These are phyloP conservation scores for Xylaria venustula DNA, from an alignment of 495 filamentous ascomycete species.

Conservation along the genomic window DNA sequence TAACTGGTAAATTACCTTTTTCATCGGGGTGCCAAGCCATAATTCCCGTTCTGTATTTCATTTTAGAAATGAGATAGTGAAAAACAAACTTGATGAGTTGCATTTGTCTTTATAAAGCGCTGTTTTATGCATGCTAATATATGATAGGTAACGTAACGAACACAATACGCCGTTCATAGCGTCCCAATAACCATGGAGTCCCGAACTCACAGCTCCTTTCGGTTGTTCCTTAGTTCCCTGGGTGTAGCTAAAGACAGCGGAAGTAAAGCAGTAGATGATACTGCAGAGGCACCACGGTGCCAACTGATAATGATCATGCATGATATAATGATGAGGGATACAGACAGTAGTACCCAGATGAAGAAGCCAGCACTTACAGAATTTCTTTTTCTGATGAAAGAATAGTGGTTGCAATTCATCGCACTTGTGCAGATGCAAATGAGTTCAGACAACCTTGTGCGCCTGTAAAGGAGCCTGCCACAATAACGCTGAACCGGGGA, in stretches of 20 bases:
- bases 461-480: not conserved
- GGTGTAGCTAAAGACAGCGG: too few relatives aligned
- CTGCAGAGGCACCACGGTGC: too few relatives aligned
- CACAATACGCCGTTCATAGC: not conserved
- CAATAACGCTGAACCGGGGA: too few relatives aligned
- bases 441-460: not conserved
- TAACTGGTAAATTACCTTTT: too few relatives aligned
- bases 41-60: too few relatives aligned
- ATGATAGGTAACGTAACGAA: not conserved
- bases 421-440: conserved; percentile 3
- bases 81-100: too few relatives aligned
- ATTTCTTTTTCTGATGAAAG: not conserved
- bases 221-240: too few relatives aligned
- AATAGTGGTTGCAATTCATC: not conserved
- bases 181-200: not conserved
- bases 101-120: too few relatives aligned
- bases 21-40: too few relatives aligned
- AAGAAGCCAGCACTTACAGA: not conserved
- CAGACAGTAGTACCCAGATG: not conserved
- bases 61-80: too few relatives aligned
- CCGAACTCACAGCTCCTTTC: not conserved
- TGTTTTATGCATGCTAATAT: not conserved
- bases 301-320: not conserved
- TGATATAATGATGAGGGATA: not conserved
- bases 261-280: too few relatives aligned